A percentile compares a stretch with the other conserved stretches of the same genome.
Evolutionary conservation across 139 green algal species (phyloP).

Genomic region (Volvox reticuliferus): DNA sequence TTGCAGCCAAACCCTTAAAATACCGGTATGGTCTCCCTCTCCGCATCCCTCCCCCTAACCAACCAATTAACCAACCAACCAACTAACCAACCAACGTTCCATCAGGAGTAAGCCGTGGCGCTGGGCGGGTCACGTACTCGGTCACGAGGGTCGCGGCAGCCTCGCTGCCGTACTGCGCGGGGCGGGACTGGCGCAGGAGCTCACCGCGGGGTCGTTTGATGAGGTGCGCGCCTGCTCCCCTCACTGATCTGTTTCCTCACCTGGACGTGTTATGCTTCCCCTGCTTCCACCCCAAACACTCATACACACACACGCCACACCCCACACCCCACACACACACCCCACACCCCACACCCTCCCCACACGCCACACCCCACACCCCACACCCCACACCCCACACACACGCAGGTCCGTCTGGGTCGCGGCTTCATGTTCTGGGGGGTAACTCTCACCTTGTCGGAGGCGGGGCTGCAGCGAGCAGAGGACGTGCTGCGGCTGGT

Average conservation of each 20-base stretch:
- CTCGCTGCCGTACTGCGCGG: conserved; percentile 60
- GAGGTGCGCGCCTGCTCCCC: conserved; percentile 10
- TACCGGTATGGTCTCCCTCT: background rate
- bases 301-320: too few species aligned
- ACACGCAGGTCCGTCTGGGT: conserved; percentile 39
- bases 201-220: conserved; percentile 28
- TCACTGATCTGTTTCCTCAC: too few species aligned
- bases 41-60: background rate
- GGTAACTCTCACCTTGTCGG: conserved; percentile 57
- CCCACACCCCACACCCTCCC: too few species aligned
- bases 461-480: conserved; percentile 40
- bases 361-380: too few species aligned
- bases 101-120: conserved; percentile 64
- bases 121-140: conserved; percentile 62
- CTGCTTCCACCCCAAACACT: background rate
- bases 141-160: conserved; percentile 62
- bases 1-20: too few species aligned
- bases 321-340: too few species aligned
- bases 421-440: conserved; percentile 68
- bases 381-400: background rate
- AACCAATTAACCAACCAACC: background rate
- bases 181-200: conserved; percentile 56
- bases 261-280: background rate
- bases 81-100: background rate
- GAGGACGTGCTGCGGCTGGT: conserved; percentile 52